Evolutionary conservation across 352 stramenopile species (phyloP).

Genomic region (Phytophthora fragariaefolia): DNA sequence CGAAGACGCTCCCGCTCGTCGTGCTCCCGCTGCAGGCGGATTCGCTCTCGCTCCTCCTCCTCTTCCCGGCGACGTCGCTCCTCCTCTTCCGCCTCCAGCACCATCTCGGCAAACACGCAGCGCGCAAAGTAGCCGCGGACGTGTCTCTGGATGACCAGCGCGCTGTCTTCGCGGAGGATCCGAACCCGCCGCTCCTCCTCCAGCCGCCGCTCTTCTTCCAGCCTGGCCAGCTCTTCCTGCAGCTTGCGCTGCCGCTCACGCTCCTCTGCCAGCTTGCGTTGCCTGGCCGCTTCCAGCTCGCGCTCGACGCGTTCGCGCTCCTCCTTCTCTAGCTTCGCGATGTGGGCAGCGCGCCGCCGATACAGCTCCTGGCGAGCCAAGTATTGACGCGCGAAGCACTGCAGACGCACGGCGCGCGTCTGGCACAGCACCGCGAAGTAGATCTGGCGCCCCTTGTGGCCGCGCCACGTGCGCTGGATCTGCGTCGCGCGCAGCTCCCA

Average conservation of each 20-base stretch:
- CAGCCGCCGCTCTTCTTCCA: slow-evolving; percentile 46
- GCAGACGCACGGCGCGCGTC: slow-evolving; percentile 49
- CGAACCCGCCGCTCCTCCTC: slow-evolving; percentile 36
- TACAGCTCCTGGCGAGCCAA: slow-evolving; percentile 46
- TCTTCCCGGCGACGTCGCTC: slow-evolving; percentile 47
- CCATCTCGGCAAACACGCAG: slow-evolving; percentile 44
- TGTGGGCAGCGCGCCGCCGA: slow-evolving; percentile 41
- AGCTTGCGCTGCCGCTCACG: slow-evolving; percentile 39
- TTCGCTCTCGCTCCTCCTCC: slow-evolving; percentile 51
- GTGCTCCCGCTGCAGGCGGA: slow-evolving; percentile 39
- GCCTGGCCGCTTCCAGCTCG: slow-evolving; percentile 33
- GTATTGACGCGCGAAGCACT: slow-evolving; percentile 55
- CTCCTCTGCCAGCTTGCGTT: slow-evolving; percentile 47
- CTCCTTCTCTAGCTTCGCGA: slow-evolving; percentile 41
- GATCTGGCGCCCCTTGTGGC: slow-evolving; percentile 43
- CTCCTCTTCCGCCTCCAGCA: slow-evolving; percentile 46
- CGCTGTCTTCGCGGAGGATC: slow-evolving; percentile 38
- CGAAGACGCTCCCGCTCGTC: slow-evolving; percentile 42
- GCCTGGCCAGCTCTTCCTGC: slow-evolving; percentile 34
- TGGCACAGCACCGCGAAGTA: slow-evolving; percentile 45
- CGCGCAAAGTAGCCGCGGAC: slow-evolving; percentile 59
- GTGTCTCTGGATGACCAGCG: slow-evolving; percentile 52
- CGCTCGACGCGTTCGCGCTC: slow-evolving; percentile 44
- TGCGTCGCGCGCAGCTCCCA: slow-evolving; percentile 44
- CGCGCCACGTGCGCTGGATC: slow-evolving; percentile 62